Evolutionary conservation across 1,284 basidiomycete genomes (phyloP).

Genomic region (Caloboletus inedulis): DNA sequence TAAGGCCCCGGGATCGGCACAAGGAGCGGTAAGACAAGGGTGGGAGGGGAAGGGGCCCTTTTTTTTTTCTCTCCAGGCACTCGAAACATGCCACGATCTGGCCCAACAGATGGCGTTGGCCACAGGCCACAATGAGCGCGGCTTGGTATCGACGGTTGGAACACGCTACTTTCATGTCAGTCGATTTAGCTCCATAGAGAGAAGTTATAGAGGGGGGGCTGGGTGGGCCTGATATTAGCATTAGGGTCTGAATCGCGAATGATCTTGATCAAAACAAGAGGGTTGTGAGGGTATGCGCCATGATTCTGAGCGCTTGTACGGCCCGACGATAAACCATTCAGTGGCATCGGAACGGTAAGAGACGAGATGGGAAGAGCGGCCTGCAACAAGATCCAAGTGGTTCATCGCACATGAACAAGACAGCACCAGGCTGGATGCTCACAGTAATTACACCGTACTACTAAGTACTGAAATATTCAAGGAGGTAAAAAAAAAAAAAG

Average conservation of each 20-base stretch:
- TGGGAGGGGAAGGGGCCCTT: too few relatives aligned
- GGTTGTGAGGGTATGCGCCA: background rate
- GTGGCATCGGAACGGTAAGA: background rate
- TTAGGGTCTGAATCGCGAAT: background rate
- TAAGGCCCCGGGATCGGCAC: background rate
- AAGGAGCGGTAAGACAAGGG: background rate
- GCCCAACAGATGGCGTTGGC: background rate
- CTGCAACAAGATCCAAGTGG: background rate
- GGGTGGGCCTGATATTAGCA: too few relatives aligned
- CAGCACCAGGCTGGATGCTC: background rate
- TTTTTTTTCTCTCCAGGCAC: background rate
- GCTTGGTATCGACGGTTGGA: background rate
- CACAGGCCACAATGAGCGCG: background rate
- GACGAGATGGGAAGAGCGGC: background rate
- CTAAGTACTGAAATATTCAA: conserved; percentile 10
- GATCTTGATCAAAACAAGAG: background rate
- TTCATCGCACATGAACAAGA: background rate
- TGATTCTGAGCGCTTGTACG: background rate
- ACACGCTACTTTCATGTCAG: too few relatives aligned
- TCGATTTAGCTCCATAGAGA: too few relatives aligned
- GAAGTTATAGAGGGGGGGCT: too few relatives aligned
- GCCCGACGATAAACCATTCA: background rate
- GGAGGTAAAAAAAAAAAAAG: background rate
- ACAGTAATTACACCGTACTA: background rate
- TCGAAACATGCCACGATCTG: background rate